Base-by-base conservation (phyloP, 352 stramenopile species). In the Phytophthora hibernalis region DNA sequence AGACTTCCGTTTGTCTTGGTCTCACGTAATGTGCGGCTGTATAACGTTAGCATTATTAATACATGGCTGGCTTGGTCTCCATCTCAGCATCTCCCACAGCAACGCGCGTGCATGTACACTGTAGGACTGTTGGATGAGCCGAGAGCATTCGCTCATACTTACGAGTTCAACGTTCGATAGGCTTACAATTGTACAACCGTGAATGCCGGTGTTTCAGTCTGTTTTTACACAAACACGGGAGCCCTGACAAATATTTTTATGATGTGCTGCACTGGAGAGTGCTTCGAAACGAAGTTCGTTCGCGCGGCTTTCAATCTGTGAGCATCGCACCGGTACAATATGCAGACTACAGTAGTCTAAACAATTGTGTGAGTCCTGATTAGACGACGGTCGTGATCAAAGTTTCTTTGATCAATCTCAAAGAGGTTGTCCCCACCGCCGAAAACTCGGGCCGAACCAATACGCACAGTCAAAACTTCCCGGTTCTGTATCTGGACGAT, bases 401-500 rank as follows among this genome's bases (percentile, higher is more conserved):
- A 40, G 7, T 40, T 4, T n/a, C 33, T 16, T 0, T n/a, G 33
- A 40, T 40, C 15, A 40, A 40, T 11, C 15, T 40, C 33, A 40
- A 15, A 38, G 31, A 9, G 8, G 31, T 38, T 5, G 7, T 16
- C 33, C n/a, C 11, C 11, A 40, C 33, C 33, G 28, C 18, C 21
- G 11, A 13, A 43, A 43, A 28, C 8, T 22, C 15, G 38, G 8
- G 28, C 10, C 43, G 31, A 64, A n/a, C 45, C 52, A 24, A 51
- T 28, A 35, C 61, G 44, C 13, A 21, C 51, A 56, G 50, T 54
- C 26, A 64, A 20, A 16, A n/a, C 45, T 54, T 69, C 54, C 54
- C 47, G 47, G 21, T 40, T 35, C 37, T 65, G 21, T 24, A 60
- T 71, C 56, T 11, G 12, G 13, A 26, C 33, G 63, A 62, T 67